phyloP scores from a whole-genome alignment of 2,329 filamentous ascomycete species.

The Scedosporium aurantiacum region DNA sequence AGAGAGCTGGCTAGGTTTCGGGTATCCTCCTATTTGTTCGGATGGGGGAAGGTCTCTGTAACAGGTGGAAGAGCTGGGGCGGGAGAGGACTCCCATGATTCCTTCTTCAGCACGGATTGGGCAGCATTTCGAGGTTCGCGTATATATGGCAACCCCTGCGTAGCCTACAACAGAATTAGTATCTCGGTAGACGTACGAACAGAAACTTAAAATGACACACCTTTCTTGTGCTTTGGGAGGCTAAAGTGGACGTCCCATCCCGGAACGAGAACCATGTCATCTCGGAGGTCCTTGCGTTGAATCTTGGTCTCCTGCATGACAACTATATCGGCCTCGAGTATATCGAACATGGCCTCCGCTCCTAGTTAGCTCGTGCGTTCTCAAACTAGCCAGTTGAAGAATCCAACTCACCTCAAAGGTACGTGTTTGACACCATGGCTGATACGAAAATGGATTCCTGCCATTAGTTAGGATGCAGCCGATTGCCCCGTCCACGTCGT shows the following conservation, averaged over 20 bases:
- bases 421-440: constrained; percentile 65
- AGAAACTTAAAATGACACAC: constrained; percentile 28
- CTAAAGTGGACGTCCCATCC: constrained; percentile 98
- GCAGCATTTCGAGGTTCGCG: constrained; percentile 71
- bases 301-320: constrained; percentile 96
- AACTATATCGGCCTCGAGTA: constrained; percentile 82
- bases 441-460: constrained; percentile 74
- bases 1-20: constrained; percentile 54
- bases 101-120: constrained; percentile 90
- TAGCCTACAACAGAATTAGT: constrained; percentile 50
- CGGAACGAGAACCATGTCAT: constrained; percentile 91
- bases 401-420: constrained; percentile 28
- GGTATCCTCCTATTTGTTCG: constrained; percentile 83
- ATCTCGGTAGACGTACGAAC: no score
- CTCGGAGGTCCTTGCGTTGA: constrained; percentile 77
- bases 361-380: neutral
- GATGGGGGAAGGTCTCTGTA: constrained; percentile 66
- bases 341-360: constrained; percentile 81
- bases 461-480: neutral
- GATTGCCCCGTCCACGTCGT: neutral
- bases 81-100: constrained; percentile 64
- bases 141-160: constrained; percentile 92
- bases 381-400: neutral
- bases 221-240: constrained; percentile 86
- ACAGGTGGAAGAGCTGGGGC: constrained; percentile 56